These are phyloP conservation scores for Vigna mungo DNA, from an alignment of 306 rosid species.

Conservation along the genomic window DNA sequence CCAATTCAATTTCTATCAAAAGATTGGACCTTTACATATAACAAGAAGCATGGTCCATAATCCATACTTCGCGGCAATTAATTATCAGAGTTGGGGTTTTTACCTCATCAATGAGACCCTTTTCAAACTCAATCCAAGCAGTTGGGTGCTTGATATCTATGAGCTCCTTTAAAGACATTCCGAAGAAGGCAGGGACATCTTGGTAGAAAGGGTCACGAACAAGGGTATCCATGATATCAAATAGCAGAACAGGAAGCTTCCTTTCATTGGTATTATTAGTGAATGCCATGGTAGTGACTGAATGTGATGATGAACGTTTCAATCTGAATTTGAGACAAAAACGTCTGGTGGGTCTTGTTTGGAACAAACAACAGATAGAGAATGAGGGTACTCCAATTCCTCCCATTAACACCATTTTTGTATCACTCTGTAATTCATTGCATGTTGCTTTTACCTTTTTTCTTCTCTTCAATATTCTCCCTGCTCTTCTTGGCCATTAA, in stretches of 20 bases:
- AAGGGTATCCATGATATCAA: constrained; percentile 92
- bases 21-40: constrained; percentile 34
- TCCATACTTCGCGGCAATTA: constrained; percentile 9
- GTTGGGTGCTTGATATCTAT: constrained; percentile 84
- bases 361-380: constrained; percentile 37
- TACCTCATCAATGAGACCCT: constrained; percentile 95
- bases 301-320: constrained; percentile 35
- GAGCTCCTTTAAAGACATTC: constrained; percentile 82
- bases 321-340: constrained; percentile 31
- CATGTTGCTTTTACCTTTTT: background rate
- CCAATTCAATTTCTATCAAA: constrained; percentile 11
- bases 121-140: constrained; percentile 87
- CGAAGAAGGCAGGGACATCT: constrained; percentile 87
- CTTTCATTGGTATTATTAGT: constrained; percentile 43
- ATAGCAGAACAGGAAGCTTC: constrained; percentile 84
- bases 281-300: constrained; percentile 45
- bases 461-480: background rate
- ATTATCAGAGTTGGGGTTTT: constrained; percentile 33
- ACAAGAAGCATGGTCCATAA: constrained; percentile 34
- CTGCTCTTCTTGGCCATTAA: background rate
- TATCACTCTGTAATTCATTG: background rate
- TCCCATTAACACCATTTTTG: constrained; percentile 35
- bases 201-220: constrained; percentile 95
- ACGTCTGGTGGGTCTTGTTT: constrained; percentile 8
- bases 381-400: constrained; percentile 32